Evolutionary conservation across 1,139 yeast species (phyloP).

Genomic region (Ogataea hybrid): DNA sequence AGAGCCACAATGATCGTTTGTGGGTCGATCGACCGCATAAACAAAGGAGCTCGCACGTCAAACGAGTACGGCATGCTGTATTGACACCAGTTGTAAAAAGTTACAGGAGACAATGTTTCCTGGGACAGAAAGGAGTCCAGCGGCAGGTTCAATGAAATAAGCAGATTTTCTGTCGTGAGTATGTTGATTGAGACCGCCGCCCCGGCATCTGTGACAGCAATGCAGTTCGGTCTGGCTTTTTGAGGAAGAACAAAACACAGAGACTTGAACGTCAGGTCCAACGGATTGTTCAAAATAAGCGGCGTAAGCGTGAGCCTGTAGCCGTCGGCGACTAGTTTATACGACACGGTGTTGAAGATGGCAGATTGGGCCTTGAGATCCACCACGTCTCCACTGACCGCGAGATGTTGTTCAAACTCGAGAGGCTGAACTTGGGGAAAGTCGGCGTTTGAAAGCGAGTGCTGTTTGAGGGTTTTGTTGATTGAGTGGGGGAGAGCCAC

Average conservation of each 20-base stretch:
- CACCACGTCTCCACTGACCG: conserved; percentile 22
- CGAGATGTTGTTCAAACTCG: conserved; percentile 12
- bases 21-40: conserved; percentile 46
- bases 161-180: conserved; percentile 35
- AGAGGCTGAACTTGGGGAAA: conserved; percentile 4
- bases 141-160: conserved; percentile 32
- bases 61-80: conserved; percentile 73
- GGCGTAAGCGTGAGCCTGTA: conserved; percentile 27
- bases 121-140: conserved; percentile 13
- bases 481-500: conserved; percentile 20
- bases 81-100: conserved; percentile 51
- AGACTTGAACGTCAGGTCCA: conserved; percentile 16
- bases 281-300: conserved; percentile 23
- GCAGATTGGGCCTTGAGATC: conserved; percentile 12
- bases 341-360: conserved; percentile 20
- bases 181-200: conserved; percentile 31
- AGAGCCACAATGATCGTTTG: conserved; percentile 51
- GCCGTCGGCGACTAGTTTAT: conserved; percentile 19
- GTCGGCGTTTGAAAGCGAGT: conserved; percentile 8
- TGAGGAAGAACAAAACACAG: conserved; percentile 29
- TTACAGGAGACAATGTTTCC: conserved; percentile 12
- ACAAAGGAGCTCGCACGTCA: conserved; percentile 63
- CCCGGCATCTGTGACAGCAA: conserved; percentile 18
- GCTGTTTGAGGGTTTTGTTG: conserved; percentile 18
- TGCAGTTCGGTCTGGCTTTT: conserved; percentile 19